Evolutionary conservation across 257 asterid species (phyloP).

Genomic region (Petunia secreta): DNA sequence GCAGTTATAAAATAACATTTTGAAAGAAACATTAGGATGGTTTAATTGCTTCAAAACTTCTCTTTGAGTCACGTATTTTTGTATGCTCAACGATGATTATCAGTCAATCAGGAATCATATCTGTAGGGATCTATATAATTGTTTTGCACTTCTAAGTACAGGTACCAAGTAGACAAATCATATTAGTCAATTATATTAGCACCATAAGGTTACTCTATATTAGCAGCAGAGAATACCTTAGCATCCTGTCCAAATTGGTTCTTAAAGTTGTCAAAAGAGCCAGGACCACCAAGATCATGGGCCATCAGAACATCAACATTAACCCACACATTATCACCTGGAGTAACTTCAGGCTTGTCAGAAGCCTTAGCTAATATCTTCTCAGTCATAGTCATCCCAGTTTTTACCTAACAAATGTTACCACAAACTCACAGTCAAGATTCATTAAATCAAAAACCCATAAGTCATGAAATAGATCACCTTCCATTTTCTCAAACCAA

Average conservation of each 20-base stretch:
- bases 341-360: constrained; percentile 67
- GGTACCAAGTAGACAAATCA: neutral
- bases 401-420: constrained; percentile 62
- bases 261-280: constrained; percentile 86
- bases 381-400: constrained; percentile 93
- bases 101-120: neutral
- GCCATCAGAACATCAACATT: constrained; percentile 92
- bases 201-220: neutral
- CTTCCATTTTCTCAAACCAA: too few species aligned
- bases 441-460: neutral
- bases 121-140: neutral
- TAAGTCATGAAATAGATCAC: too few species aligned
- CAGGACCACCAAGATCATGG: constrained; percentile 70
- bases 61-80: neutral
- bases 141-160: neutral
- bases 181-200: neutral
- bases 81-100: too few species aligned
- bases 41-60: neutral
- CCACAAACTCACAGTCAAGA: neutral
- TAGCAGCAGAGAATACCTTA: constrained; percentile 56
- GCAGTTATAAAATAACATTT: neutral
- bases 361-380: constrained; percentile 87
- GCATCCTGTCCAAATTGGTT: constrained; percentile 88
- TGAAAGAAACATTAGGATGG: neutral
- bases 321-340: constrained; percentile 96